A percentile compares a stretch with the other conserved stretches of the same genome.
phyloP scores from a whole-genome alignment of 306 rosid genomes.

The Inga laurina region DNA sequence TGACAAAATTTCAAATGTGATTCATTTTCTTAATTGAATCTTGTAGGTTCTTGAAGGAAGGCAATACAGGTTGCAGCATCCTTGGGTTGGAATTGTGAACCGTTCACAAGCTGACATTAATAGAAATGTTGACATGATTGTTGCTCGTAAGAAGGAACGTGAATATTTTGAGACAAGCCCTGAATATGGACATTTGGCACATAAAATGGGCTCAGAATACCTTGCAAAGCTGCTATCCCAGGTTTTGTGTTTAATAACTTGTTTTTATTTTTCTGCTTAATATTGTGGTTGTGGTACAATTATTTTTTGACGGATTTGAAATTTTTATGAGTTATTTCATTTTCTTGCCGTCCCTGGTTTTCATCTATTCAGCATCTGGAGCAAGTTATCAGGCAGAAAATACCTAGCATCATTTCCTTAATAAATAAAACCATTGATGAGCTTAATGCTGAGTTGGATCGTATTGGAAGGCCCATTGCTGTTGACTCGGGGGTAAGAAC shows the following conservation, averaged over 20 bases:
- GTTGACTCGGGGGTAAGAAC: constrained; percentile 80
- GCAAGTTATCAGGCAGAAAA: constrained; percentile 72
- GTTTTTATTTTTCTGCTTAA: constrained; percentile 10
- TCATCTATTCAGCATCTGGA: constrained; percentile 67
- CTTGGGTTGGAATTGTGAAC: constrained; percentile 94
- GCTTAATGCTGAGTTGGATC: constrained; percentile 89
- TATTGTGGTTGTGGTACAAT: background rate
- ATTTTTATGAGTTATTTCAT: constrained; percentile 21
- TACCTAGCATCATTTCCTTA: constrained; percentile 78
- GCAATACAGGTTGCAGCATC: constrained; percentile 82
- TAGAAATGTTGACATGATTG: constrained; percentile 85
- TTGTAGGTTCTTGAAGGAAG: constrained; percentile 90
- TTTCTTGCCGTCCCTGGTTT: constrained; percentile 14
- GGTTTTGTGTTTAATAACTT: constrained; percentile 41
- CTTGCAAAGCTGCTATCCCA: constrained; percentile 87
- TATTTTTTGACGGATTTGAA: background rate
- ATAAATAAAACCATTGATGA: constrained; percentile 86
- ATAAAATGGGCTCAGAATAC: constrained; percentile 94
- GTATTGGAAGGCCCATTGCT: constrained; percentile 86
- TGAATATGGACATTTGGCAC: constrained; percentile 89
- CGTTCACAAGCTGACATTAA: constrained; percentile 87
- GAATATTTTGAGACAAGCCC: constrained; percentile 92
- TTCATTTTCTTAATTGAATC: constrained; percentile 29
- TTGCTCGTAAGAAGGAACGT: constrained; percentile 85
- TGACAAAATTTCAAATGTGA: constrained; percentile 23